phyloP scores from a whole-genome alignment of 2,329 filamentous ascomycete species.

The Didymella pinodella region DNA sequence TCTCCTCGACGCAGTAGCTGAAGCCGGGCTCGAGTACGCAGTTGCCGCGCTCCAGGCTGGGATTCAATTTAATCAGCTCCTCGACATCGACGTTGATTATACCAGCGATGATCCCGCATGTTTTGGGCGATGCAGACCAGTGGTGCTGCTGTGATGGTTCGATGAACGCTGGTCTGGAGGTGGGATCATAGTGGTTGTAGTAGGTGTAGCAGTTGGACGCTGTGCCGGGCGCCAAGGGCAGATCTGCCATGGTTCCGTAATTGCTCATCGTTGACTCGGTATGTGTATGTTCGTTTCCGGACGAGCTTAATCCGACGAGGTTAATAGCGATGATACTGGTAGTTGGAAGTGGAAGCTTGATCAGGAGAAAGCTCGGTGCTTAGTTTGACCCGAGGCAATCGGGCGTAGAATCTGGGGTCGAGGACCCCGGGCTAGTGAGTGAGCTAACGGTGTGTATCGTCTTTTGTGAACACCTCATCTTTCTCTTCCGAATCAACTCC shows the following conservation, averaged over 20 bases:
- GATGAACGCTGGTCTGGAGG: not conserved
- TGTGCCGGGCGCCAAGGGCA: not conserved
- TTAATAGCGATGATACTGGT: not conserved
- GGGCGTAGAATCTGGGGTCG: too few relatives aligned
- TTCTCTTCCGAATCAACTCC: not conserved
- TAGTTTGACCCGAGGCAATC: too few relatives aligned
- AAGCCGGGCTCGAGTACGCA: constrained; percentile 1
- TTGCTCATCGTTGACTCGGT: not conserved
- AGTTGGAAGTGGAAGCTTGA: not conserved
- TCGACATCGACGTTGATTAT: not conserved
- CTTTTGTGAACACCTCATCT: not conserved
- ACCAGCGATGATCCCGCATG: not conserved
- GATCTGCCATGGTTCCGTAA: not conserved
- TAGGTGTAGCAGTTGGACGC: constrained; percentile 1
- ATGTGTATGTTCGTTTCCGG: not conserved
- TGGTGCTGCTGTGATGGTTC: not conserved
- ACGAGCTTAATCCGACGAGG: too few relatives aligned
- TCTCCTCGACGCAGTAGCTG: constrained; percentile 5
- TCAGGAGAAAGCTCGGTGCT: constrained; percentile 1
- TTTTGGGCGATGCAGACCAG: not conserved
- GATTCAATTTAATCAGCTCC: constrained; percentile 3
- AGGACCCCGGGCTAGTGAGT: not conserved
- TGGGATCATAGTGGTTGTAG: not conserved
- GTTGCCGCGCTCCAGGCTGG: not conserved
- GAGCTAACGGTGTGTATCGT: not conserved